Evolutionary conservation across 2,329 filamentous ascomycete species (phyloP), one percentile per base, ranked within the genome.

Genomic region (Pseudogymnoascus sp.): DNA sequence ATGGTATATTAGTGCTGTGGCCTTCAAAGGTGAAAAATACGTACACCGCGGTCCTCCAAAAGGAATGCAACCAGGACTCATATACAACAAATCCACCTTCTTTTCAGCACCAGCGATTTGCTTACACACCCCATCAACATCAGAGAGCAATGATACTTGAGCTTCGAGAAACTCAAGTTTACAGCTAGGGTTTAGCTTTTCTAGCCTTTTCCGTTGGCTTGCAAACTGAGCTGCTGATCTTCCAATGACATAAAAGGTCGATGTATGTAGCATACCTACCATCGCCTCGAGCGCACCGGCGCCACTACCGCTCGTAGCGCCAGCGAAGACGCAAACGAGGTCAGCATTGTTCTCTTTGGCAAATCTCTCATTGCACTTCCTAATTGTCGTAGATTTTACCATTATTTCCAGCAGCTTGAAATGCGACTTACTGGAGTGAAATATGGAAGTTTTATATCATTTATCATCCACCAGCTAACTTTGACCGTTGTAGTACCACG

Each of bases 221-320:
- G 47, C 47, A 33, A 57, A 57, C n/a, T 33, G 26, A 33, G n/a
- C 8, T 33, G 47, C 10, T 3, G 47, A 57, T 57, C 47, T 31
- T 13, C 47, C 47, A 31, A 57, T 57, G n/a, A 31, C 19, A 57
- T 57, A 57, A 33, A 50, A 66, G 7, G 64, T 67, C 33, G 66
- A 44, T 1, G 33, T 4, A 9, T 61, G 60, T 1, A 65, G 26
- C 42, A 67, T 66, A 17, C 44, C 35, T 15, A 44, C 62, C 50
- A 66, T 38, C 33, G 36, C 63, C 26, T 65, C 61, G 2, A 67
- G 19, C 1, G 65, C 65, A 21, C 62, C 61, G 6, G 57, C 36
- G 33, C 80, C 80, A 35, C 82, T 78, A 40, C 81, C 81, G 26
- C 74, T 79, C 2, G 80, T 82, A 21, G 72, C 80, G 13, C 81